Evolutionary conservation across 1,284 basidiomycete species (phyloP), one percentile per base, ranked within the genome.

Genomic region (Bjerkandera adusta): DNA sequence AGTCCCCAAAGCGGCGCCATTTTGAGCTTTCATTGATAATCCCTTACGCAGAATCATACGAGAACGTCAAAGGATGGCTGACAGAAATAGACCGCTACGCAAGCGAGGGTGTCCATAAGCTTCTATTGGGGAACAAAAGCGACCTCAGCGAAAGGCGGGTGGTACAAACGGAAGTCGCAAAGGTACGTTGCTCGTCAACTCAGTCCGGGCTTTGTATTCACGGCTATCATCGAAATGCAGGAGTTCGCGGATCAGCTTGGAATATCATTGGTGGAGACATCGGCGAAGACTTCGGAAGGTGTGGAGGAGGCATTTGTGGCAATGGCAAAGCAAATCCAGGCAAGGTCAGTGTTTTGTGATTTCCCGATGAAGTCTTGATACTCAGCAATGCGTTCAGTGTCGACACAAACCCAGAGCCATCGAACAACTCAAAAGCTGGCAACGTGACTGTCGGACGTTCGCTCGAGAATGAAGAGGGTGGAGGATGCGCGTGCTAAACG

Each of bases 11-110:
- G 38, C 42, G 26, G 46, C 48, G 26, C 10, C 7, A 20, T 33
- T 27, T 7, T 45, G 3, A 25, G 33, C 24, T 24, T 21, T 13
- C 29, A 7, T 21, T 18, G n/a, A n/a, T n/a, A n/a, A n/a, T n/a
- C n/a, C n/a, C n/a, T 24, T 24, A 20, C 25, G n/a, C 43, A 94
- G 94, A 98, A 63, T 95, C 94, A 13, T 98, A 97, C 75, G 86
- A 89, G 61, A 97, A 99, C 63, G 97, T 99, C 67, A 99, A 99
- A 79, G 94, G 97, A 68, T 99, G 97, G 97, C 81, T 99, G 50
- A 94, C 97, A 67, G 96, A 99, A 72, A 99, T 99, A 62, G 97
- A 99, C 75, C 86, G 96, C 62, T 98, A 99, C 69, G 97, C 97
- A 51, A 95, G 93, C 42, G 97, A 99, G 70, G 97, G 96, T 46